These are phyloP conservation scores for Fusarium udum DNA, from an alignment of 2,329 filamentous ascomycete species.

Conservation along the genomic window DNA sequence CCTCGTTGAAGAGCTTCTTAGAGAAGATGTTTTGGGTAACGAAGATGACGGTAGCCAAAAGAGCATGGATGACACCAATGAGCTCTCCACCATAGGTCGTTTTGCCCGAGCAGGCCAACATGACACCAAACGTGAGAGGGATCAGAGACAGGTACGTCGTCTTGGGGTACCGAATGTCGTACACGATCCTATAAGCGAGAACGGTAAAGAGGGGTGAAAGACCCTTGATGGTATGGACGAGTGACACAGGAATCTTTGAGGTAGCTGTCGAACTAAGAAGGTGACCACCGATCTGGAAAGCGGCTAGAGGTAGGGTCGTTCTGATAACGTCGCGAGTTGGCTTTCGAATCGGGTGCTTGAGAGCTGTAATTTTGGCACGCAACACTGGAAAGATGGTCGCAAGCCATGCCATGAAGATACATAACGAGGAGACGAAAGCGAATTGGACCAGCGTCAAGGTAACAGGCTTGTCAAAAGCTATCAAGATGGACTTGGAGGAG, in stretches of 20 bases:
- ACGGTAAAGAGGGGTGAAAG: conserved; percentile 96
- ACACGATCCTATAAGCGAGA: conserved; percentile 87
- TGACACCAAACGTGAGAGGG: conserved; percentile 93
- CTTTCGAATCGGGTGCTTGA: conserved; percentile 83
- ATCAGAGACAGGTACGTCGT: conserved; percentile 89
- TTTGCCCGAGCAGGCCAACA: conserved; percentile 93
- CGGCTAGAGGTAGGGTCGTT: conserved; percentile 89
- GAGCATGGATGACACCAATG: conserved; percentile 87
- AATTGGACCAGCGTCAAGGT: conserved; percentile 95
- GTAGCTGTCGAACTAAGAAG: conserved; percentile 94
- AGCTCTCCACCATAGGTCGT: conserved; percentile 81
- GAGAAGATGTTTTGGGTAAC: conserved; percentile 99
- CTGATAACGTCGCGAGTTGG: conserved; percentile 84
- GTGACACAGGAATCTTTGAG: conserved; percentile 91
- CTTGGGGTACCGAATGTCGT: conserved; percentile 85
- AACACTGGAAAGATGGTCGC: conserved; percentile 77
- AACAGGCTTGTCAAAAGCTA: conserved; percentile 87
- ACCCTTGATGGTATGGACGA: conserved; percentile 98
- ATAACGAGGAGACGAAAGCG: conserved; percentile 89
- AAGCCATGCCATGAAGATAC: conserved; percentile 80
- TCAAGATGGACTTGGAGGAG: conserved; percentile 96
- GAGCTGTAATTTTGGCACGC: conserved; percentile 75
- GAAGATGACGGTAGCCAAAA: conserved; percentile 91
- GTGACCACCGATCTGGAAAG: conserved; percentile 93
- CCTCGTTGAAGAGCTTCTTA: conserved; percentile 97